Percentiles rank a stretch among this genome's conserved stretches.
Evolutionary conservation across 345 rosid genomes (phyloP).

Genomic region (Tarenaya hassleriana): DNA sequence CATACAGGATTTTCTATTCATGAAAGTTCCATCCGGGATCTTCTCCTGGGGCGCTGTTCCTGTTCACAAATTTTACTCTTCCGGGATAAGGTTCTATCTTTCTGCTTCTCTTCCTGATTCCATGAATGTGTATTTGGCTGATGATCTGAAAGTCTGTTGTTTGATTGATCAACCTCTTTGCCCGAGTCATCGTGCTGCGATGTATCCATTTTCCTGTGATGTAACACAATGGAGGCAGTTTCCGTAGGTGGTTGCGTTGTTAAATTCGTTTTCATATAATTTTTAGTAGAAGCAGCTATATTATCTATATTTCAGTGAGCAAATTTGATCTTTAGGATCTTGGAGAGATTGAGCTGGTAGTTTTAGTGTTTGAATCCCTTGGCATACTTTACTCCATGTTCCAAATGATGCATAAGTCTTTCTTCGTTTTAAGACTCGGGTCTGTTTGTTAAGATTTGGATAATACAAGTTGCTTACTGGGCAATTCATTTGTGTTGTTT

Average conservation of each 20-base stretch:
- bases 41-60: conserved; percentile 48
- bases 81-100: conserved; percentile 46
- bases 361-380: too few species aligned
- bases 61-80: conserved; percentile 46
- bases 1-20: conserved; percentile 47
- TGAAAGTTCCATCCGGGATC: conserved; percentile 41
- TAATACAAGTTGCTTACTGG: conserved; percentile 10
- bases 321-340: neutral
- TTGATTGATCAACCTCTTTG: too few species aligned
- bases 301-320: neutral
- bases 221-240: neutral
- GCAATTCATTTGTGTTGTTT: conserved; percentile 13
- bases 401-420: neutral
- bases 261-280: too few species aligned
- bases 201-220: conserved; percentile 4
- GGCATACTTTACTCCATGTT: neutral
- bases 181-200: neutral
- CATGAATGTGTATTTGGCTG: conserved; percentile 13
- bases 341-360: neutral
- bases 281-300: neutral
- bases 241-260: conserved; percentile 9
- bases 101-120: conserved; percentile 36
- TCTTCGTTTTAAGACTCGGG: neutral
- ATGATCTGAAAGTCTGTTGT: neutral
- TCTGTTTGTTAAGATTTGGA: conserved; percentile 8